Evolutionary conservation across 1,284 basidiomycete species (phyloP).

Genomic region (Microstroma glucosiphilum): DNA sequence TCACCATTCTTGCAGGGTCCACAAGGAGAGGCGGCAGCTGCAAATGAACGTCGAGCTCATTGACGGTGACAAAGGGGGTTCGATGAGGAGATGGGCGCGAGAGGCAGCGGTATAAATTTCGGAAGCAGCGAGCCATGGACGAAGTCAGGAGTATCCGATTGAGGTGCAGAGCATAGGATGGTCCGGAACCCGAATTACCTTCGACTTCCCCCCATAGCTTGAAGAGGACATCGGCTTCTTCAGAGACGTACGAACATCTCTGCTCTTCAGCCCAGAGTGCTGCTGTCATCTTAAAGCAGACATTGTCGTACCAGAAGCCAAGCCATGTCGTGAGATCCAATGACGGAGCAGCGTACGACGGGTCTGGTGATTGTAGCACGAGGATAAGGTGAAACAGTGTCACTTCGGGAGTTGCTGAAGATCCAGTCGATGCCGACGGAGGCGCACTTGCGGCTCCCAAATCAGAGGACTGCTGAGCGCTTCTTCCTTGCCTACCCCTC

Average conservation of each 20-base stretch:
- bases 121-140: constrained; percentile 34
- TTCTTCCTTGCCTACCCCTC: constrained; percentile 7
- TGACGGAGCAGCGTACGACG: constrained; percentile 24
- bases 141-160: constrained; percentile 31
- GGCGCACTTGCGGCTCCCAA: background rate
- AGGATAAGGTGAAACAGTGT: constrained; percentile 43
- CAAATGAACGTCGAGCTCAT: constrained; percentile 42
- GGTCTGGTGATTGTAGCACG: constrained; percentile 44
- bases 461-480: background rate
- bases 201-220: constrained; percentile 3
- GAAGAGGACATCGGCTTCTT: constrained; percentile 1
- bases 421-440: background rate
- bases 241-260: constrained; percentile 28
- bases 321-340: constrained; percentile 37
- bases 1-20: constrained; percentile 24
- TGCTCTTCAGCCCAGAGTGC: constrained; percentile 44
- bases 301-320: constrained; percentile 44
- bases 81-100: constrained; percentile 16
- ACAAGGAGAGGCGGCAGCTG: constrained; percentile 44
- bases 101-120: constrained; percentile 33
- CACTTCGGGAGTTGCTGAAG: background rate
- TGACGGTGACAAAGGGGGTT: constrained; percentile 38
- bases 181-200: background rate
- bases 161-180: constrained; percentile 27
- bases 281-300: constrained; percentile 48